Conservation (phyloP, 169 alveolate genomes). For the Amoebophrya sp. region DNA sequence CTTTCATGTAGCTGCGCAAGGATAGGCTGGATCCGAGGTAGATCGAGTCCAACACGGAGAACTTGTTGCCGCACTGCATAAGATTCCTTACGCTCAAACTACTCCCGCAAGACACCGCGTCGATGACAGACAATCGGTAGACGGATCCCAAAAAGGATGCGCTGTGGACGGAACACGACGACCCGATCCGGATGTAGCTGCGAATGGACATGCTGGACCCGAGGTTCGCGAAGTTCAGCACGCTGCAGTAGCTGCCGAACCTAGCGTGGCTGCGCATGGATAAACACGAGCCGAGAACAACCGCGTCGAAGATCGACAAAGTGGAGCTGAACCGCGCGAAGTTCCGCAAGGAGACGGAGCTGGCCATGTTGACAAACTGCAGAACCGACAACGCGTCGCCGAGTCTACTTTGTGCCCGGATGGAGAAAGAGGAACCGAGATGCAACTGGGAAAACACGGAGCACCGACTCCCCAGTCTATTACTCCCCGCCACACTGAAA, state of each 20-base stretch:
- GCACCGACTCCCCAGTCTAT: neutral
- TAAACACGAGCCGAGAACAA: too few relatives aligned
- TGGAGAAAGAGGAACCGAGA: neutral
- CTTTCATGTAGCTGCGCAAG: neutral
- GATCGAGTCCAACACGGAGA: neutral
- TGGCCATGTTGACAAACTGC: neutral
- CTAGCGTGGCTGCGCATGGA: too few relatives aligned
- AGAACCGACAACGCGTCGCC: neutral
- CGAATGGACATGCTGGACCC: conserved; percentile 19
- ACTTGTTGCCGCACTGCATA: neutral
- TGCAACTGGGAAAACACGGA: neutral
- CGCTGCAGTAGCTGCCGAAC: too few relatives aligned
- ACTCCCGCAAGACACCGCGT: neutral
- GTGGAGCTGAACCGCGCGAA: neutral
- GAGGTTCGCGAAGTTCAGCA: neutral
- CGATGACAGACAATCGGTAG: neutral
- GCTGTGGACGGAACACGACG: neutral
- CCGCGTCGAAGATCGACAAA: conserved; percentile 14
- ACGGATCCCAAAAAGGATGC: neutral
- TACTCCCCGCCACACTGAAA: neutral
- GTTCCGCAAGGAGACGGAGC: conserved; percentile 22
- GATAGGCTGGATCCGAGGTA: neutral
- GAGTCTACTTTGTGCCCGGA: neutral
- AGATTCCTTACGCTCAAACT: neutral
- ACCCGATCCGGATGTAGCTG: neutral